Evolutionary conservation across 2,329 filamentous ascomycete genomes (phyloP), one percentile per base, ranked within the genome.

Genomic region (Triangularia setosa): DNA sequence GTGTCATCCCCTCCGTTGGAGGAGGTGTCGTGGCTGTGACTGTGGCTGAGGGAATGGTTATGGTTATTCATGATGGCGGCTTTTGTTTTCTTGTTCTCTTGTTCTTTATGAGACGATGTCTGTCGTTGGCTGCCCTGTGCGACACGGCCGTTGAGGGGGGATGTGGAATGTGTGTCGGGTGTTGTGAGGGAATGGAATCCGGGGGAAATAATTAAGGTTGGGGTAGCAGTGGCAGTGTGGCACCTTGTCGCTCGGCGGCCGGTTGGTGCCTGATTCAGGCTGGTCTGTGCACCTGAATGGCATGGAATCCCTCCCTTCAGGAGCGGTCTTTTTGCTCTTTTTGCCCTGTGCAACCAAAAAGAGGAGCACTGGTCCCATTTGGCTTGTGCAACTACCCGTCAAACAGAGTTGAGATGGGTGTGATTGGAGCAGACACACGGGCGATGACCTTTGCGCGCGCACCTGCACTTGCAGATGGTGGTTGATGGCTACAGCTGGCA

Each of bases 61-160:
- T 61, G 64, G 11, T 62, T 44, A 52, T 54, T 66, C 64, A 65
- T 66, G 60, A 30, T 65, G 63, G 12, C 3, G 21, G 48, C 40
- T 30, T 12, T n/a, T n/a, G n/a, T n/a, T n/a, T n/a, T n/a, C n/a
- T n/a, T 8, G 30, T 9, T 33, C 5, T n/a, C n/a, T n/a, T 8
- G 30, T 9, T 12, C 5, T 33, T 33, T 33, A 33, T 48, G n/a
- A 21, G 40, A 48, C n/a, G 18, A 48, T 48, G 16, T 16, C 16
- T 40, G 33, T 40, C 16, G 12, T 14, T 40, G n/a, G n/a, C n/a
- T n/a, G n/a, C n/a, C n/a, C 14, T 40, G 33, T 40, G 30, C 11
- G 30, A 48, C 5, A 21, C 7, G n/a, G n/a, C 40, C 40, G 18
- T 48, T 23, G 40, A 48, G 0, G 40, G 21, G 40, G 18, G 11